Evolutionary conservation across 352 stramenopile species (phyloP).

Genomic region (Pythium brassicae): DNA sequence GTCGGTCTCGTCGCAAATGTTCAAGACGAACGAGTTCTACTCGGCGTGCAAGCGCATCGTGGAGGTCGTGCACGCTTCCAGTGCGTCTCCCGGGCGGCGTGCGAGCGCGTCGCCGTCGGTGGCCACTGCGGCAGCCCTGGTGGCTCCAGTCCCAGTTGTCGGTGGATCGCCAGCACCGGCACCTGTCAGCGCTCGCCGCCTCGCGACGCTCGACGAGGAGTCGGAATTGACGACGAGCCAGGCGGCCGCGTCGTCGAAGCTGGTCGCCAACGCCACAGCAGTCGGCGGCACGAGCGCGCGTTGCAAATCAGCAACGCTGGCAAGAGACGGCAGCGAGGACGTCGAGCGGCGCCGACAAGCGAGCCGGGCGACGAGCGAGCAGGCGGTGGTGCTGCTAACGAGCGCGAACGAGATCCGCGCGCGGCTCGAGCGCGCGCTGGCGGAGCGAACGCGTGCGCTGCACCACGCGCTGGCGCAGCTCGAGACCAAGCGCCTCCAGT

Average conservation of each 20-base stretch:
- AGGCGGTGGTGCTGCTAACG: conserved; percentile 34
- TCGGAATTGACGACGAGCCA: conserved; percentile 7
- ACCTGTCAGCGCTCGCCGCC: background rate
- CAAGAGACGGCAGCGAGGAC: conserved; percentile 15
- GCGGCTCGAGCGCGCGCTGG: conserved; percentile 21
- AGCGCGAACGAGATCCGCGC: conserved; percentile 30
- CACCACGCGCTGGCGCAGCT: conserved; percentile 16
- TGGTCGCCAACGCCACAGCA: background rate
- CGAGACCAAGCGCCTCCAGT: conserved; percentile 27
- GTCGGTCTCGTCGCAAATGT: conserved; percentile 28
- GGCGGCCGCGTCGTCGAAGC: background rate
- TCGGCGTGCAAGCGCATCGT: conserved; percentile 34
- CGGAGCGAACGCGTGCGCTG: conserved; percentile 19
- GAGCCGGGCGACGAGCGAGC: conserved; percentile 39
- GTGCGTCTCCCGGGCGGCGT: conserved; percentile 2
- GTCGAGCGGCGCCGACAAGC: conserved; percentile 11
- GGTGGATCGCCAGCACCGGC: background rate
- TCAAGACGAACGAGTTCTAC: conserved; percentile 33
- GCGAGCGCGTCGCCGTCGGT: conserved; percentile 5
- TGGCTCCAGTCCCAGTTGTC: background rate
- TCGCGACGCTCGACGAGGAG: conserved; percentile 5
- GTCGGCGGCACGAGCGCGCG: background rate
- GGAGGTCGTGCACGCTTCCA: conserved; percentile 28
- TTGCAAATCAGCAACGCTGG: background rate
- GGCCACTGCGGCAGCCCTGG: background rate